Evolutionary conservation across 371 early-diverging fungal genomes (phyloP).

Genomic region (Mortierella sp.): DNA sequence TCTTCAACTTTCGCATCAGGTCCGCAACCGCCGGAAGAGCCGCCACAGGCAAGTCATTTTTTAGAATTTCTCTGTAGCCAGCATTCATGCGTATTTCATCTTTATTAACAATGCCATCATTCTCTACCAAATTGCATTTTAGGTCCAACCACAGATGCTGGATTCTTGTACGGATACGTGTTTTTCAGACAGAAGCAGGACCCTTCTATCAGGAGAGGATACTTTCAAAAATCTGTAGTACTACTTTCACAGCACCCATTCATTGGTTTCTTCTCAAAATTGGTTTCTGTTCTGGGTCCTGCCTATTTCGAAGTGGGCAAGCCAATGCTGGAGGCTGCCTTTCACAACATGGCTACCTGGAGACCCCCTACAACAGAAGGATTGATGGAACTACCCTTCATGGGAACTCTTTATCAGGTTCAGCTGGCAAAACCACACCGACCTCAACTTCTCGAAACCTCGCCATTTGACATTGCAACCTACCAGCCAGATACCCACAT

Average conservation of each 20-base stretch:
- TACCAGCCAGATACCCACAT: constrained; percentile 81
- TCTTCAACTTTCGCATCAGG: constrained; percentile 90
- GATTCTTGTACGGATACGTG: constrained; percentile 91
- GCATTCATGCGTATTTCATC: background rate
- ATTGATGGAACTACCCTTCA: constrained; percentile 78
- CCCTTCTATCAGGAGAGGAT: constrained; percentile 87
- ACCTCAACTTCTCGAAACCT: constrained; percentile 87
- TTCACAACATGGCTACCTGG: constrained; percentile 87
- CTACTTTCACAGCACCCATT: constrained; percentile 90
- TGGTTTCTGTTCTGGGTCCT: constrained; percentile 85
- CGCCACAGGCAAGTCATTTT: constrained; percentile 65
- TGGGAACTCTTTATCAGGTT: constrained; percentile 76
- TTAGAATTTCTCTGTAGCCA: constrained; percentile 5
- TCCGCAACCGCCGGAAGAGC: constrained; percentile 70
- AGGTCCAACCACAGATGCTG: constrained; percentile 78
- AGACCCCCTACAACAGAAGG: constrained; percentile 63
- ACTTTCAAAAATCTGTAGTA: constrained; percentile 93
- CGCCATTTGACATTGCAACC: constrained; percentile 76
- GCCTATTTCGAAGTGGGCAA: constrained; percentile 83
- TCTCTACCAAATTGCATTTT: background rate
- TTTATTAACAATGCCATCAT: background rate
- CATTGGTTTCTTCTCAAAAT: constrained; percentile 84
- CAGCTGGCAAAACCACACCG: constrained; percentile 82
- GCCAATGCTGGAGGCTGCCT: constrained; percentile 85
- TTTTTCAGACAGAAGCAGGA: constrained; percentile 96